Evolutionary conservation across 176 grass and related monocot genomes (phyloP).

Genomic region (Guadua angustifolia): DNA sequence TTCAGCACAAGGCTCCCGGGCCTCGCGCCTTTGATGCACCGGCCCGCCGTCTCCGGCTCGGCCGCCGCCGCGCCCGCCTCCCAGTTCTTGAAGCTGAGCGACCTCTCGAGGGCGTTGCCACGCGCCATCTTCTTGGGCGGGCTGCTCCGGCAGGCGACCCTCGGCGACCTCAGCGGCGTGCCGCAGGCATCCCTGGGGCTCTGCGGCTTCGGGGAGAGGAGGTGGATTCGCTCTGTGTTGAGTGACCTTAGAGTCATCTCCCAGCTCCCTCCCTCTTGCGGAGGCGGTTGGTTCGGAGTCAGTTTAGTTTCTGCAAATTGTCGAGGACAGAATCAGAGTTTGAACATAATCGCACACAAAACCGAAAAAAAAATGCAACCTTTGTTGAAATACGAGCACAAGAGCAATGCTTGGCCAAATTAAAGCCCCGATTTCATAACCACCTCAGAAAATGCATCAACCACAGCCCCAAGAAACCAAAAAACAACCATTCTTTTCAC

Average conservation of each 20-base stretch:
- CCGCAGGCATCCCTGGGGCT: conserved; percentile 31
- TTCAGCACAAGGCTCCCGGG: conserved; percentile 40
- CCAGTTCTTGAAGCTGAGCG: conserved; percentile 95
- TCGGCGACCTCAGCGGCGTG: conserved; percentile 48
- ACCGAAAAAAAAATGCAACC: neutral
- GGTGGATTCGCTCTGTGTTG: conserved; percentile 52
- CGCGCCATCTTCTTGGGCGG: conserved; percentile 43
- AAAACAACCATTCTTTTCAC: neutral
- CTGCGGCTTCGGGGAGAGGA: conserved; percentile 42
- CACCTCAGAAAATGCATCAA: neutral
- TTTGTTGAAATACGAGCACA: no score
- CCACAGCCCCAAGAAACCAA: neutral
- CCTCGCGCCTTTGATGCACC: conserved; percentile 50
- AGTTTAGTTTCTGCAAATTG: conserved; percentile 29
- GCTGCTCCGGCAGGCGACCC: conserved; percentile 33
- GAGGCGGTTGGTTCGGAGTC: neutral
- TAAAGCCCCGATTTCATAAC: neutral
- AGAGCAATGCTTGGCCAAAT: no score
- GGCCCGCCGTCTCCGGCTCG: neutral
- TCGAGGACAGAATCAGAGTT: neutral
- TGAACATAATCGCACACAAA: neutral
- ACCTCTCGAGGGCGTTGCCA: conserved; percentile 50
- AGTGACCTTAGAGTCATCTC: conserved; percentile 53
- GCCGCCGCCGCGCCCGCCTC: conserved; percentile 13
- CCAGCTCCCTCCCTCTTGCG: neutral